These are phyloP conservation scores for Colletotrichum lini DNA, from an alignment of 2,329 filamentous ascomycete genomes.

Conservation along the genomic window DNA sequence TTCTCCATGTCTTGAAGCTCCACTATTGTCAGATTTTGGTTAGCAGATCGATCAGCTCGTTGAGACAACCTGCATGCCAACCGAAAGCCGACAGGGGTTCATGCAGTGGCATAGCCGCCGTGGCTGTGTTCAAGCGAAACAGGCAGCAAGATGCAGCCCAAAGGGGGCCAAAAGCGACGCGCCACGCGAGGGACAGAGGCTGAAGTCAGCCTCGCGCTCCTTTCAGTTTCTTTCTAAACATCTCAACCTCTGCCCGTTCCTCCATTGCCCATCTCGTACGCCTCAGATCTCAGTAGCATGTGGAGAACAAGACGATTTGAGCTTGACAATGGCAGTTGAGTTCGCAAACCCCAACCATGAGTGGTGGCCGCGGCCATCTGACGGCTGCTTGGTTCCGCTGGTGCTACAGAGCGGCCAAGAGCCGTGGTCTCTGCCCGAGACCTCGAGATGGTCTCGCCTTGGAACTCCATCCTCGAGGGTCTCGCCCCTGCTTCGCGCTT, in stretches of 20 bases:
- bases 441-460: constrained; percentile 6
- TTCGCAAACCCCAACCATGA: constrained; percentile 1
- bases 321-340: neutral
- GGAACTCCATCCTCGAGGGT: neutral
- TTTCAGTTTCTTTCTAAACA: too few relatives aligned
- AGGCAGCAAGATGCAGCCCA: constrained; percentile 9
- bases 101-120: neutral
- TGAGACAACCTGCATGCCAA: too few relatives aligned
- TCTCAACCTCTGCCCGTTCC: neutral
- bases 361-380: constrained; percentile 8
- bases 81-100: neutral
- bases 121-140: neutral
- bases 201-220: too few relatives aligned
- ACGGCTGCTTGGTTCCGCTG: constrained; percentile 15
- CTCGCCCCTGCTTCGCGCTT: constrained; percentile 2
- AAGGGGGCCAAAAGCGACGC: neutral
- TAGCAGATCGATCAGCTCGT: neutral
- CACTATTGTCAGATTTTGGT: neutral
- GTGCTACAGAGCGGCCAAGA: constrained; percentile 4
- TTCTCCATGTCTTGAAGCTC: neutral
- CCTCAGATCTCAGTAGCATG: neutral
- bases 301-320: neutral
- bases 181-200: neutral
- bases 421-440: neutral
- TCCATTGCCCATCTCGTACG: neutral